Evolutionary conservation across 1,284 basidiomycete genomes (phyloP), one percentile per base, ranked within the genome.

Genomic region (Phellopilus nigrolimitatus): DNA sequence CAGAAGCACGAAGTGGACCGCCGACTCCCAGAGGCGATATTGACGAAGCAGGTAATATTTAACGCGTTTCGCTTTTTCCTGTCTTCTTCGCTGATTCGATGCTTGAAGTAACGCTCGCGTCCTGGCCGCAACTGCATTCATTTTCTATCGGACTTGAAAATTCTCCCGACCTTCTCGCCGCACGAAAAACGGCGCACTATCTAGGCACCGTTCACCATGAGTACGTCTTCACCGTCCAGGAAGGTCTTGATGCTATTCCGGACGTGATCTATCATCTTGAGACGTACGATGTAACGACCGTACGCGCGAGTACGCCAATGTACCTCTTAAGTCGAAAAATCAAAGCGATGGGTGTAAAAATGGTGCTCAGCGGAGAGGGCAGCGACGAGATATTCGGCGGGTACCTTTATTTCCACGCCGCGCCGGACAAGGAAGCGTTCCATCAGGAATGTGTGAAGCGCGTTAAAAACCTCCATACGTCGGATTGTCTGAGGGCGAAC

Each of bases 311-410:
- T 61, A 98, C 95, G 4, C 95, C 97, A 13, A 95, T 95, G 93
- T 95, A 95, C 67, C 82, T 99, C 30, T 82, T 99, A 54, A 93
- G 89, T 66, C 82, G 97, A 52, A 99, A 99, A 75, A 97, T 99
- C 77, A 99, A 99, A 74, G 95, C 97, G 2, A 99, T 95, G 89
- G 97, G 97, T 58, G 97, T 99, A 58, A 99, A 99, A 76, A 99
- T 99, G 97, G 97, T 99, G 3, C 78, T 99, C 34, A 93, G 89
- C 57, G 97, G 97, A 30, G 97, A 99, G 70, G 97, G 97, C 27
- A 94, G 91, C 54, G 97, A 99, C 63, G 97, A 99, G 71, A 94
- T 99, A 59, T 84, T 97, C 50, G 97, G 97, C 69, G 92, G 94
- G 12, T 99, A 99, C 73, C 81, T 99, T 49, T 99, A 99, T 76